phyloP scores from a whole-genome alignment of 2,329 filamentous ascomycete species.

The Neonectria sp. region DNA sequence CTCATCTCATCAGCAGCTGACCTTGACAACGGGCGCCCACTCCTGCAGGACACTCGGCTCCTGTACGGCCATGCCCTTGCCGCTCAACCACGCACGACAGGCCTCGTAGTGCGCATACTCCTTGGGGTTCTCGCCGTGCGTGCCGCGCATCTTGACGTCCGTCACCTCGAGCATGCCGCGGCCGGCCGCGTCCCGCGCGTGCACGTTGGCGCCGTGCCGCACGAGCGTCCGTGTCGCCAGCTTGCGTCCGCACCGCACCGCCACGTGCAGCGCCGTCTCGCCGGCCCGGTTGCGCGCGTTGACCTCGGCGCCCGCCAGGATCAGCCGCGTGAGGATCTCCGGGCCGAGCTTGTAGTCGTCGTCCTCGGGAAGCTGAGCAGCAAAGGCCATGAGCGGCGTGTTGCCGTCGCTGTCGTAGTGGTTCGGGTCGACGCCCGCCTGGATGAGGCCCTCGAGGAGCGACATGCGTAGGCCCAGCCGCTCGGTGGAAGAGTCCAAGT shows the following conservation, averaged over 20 bases:
- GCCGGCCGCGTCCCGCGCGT: slow-evolving; percentile 61
- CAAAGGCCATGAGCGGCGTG: slow-evolving; percentile 71
- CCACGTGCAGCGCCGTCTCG: slow-evolving; percentile 70
- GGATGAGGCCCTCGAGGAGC: slow-evolving; percentile 51
- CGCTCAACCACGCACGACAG: slow-evolving; percentile 62
- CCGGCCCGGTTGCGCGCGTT: slow-evolving; percentile 68
- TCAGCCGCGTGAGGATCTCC: slow-evolving; percentile 60
- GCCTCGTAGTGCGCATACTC: slow-evolving; percentile 62
- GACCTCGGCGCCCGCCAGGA: slow-evolving; percentile 60
- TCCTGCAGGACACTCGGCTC: slow-evolving; percentile 58
- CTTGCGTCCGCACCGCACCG: slow-evolving; percentile 67
- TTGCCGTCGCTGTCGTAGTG: slow-evolving; percentile 67
- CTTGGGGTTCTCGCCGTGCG: slow-evolving; percentile 48
- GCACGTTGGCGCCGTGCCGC: slow-evolving; percentile 63
- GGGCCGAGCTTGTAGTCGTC: slow-evolving; percentile 66
- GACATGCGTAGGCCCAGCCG: slow-evolving; percentile 48
- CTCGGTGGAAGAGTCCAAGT: slow-evolving; percentile 53
- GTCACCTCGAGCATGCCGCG: slow-evolving; percentile 63
- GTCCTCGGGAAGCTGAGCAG: slow-evolving; percentile 64
- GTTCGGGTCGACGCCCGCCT: slow-evolving; percentile 62
- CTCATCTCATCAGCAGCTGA: background rate
- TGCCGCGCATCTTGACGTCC: slow-evolving; percentile 56
- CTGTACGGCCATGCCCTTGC: slow-evolving; percentile 55
- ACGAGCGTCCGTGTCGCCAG: slow-evolving; percentile 64
- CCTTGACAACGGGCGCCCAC: slow-evolving; percentile 49